Base-by-base conservation (phyloP, 768 basidiomycete species). In the Cyclocybe aegerita region DNA sequence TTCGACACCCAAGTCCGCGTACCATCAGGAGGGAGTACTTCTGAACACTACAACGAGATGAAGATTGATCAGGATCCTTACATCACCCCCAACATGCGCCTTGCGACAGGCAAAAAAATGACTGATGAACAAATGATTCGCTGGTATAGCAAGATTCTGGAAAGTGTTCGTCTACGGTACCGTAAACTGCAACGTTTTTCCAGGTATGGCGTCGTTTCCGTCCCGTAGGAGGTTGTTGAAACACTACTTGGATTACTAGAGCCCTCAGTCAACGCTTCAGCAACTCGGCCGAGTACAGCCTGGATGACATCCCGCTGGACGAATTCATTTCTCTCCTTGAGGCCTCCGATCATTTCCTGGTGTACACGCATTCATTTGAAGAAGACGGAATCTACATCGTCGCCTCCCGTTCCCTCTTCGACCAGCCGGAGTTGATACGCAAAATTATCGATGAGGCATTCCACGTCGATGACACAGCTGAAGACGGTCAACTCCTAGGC, bases 71-170 rank as follows among this genome's bases (percentile, higher is more conserved):
- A 46, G 33, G 55, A 53, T 3, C 46, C 46, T 11, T 47, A 56
- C 17, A 43, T 23, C 3, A 23, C 23, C 5, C 23, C 23, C 23
- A 23, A 23, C 23, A 23, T 23, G 23, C 23, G 23, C 4, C 23
- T 23, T 23, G 23, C 23, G 23, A 23, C 23, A 23, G 23, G 23
- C 23, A 74, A 77, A 61, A 76, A 72, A 53, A 92, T 95, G 90
- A 81, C 83, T 23, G 82, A 86, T 36, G 85, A 90, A 52, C 89
- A 97, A 66, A 85, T 88, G 63, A 79, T 88, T 49, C 76, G 75
- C 44, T 98, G 96, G 94, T 98, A 94, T 62, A 78, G 82, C 35
- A 98, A 97, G 68, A 87, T 98, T 52, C 76, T 98, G 15, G 96
- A 98, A 52, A 90, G 90, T 50, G 95, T 97, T 44, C 82, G 90